Conservation (phyloP, 208 protist genomes). For the Trypanosoma rangeli region DNA sequence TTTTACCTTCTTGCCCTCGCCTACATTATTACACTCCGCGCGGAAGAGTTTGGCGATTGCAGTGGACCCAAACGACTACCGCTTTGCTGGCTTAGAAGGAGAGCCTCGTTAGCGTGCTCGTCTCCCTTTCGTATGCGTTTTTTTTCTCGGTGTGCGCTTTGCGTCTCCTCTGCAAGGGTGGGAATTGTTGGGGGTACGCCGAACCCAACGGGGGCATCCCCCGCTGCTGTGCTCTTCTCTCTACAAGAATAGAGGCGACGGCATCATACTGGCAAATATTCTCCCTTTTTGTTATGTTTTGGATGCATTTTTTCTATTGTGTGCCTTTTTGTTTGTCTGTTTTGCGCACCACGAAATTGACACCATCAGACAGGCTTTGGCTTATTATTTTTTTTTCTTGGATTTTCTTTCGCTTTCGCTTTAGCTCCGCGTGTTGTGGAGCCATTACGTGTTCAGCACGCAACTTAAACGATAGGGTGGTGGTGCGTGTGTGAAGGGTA, state of each 20-base stretch:
- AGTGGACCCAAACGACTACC: too few relatives aligned
- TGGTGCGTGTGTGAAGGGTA: background rate
- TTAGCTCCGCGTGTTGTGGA: background rate
- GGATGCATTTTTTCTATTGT: background rate
- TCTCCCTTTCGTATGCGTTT: background rate
- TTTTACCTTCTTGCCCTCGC: too few relatives aligned
- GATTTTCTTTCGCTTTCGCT: conserved; percentile 3
- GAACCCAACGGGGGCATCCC: background rate
- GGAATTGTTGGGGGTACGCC: background rate
- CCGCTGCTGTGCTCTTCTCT: background rate
- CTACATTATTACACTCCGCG: too few relatives aligned
- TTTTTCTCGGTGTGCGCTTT: background rate
- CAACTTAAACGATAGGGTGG: too few relatives aligned
- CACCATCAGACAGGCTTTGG: background rate
- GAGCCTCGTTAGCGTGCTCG: background rate
- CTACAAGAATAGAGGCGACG: background rate
- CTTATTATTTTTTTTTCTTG: conserved; percentile 15
- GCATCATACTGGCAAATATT: background rate
- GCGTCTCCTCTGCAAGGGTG: background rate
- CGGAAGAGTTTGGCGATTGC: too few relatives aligned
- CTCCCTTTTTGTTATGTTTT: background rate
- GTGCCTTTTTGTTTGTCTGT: background rate
- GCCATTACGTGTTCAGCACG: too few relatives aligned
- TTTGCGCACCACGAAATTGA: background rate
- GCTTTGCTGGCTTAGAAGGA: too few relatives aligned